Percentiles rank a stretch among this genome's conserved stretches.
These are phyloP conservation scores for Gaertneriomyces sp. DNA, from an alignment of 192 early-diverging fungal species.

Conservation along the genomic window DNA sequence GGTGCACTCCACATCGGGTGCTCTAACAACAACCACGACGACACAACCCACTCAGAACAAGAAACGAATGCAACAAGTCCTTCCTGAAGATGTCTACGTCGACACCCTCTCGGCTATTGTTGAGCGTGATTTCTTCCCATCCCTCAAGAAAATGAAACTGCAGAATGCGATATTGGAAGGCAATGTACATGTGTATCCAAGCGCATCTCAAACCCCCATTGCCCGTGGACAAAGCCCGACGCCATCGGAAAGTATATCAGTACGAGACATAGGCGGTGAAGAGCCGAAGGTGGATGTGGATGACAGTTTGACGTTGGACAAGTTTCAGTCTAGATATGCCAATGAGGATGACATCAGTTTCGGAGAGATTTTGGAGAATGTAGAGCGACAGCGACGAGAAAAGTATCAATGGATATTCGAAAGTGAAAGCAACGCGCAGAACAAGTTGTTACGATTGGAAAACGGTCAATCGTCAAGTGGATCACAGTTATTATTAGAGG, in stretches of 20 bases:
- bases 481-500: not conserved
- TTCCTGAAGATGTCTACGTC: slow-evolving; percentile 80
- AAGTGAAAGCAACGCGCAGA: slow-evolving; percentile 46
- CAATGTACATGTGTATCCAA: too few relatives aligned
- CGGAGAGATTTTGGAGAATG: slow-evolving; percentile 54
- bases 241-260: not conserved
- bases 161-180: slow-evolving; percentile 59
- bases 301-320: slow-evolving; percentile 46
- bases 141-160: slow-evolving; percentile 56
- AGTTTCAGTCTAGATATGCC: slow-evolving; percentile 70
- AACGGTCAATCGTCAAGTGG: too few relatives aligned
- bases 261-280: slow-evolving; percentile 18
- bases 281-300: not conserved
- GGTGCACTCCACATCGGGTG: too few relatives aligned
- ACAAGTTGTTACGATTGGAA: too few relatives aligned
- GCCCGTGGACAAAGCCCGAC: too few relatives aligned
- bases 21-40: too few relatives aligned
- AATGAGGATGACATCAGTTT: slow-evolving; percentile 84
- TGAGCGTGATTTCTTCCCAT: slow-evolving; percentile 79
- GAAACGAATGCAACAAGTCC: slow-evolving; percentile 34
- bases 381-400: slow-evolving; percentile 53
- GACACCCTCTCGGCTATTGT: slow-evolving; percentile 72
- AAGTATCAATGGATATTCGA: slow-evolving; percentile 68
- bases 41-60: not conserved
- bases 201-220: too few relatives aligned